phyloP scores from a whole-genome alignment of 805 yeast species.

The Myxozyma udenii region DNA sequence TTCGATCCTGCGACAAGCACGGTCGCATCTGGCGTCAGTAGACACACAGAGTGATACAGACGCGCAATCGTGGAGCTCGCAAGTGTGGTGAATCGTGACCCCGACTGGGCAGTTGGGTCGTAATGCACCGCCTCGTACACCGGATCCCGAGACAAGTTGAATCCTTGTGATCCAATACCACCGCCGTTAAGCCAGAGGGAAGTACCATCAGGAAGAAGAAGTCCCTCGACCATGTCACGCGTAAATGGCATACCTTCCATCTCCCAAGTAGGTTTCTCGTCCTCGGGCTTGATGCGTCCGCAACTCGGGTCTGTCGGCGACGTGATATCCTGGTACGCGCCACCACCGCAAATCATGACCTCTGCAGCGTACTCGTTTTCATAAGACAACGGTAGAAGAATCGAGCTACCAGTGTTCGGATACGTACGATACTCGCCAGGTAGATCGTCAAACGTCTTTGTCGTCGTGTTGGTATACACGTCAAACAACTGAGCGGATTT shows the following conservation, averaged over 20 bases:
- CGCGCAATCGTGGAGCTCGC: slow-evolving; percentile 26
- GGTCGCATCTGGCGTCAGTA: slow-evolving; percentile 24
- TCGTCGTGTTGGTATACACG: slow-evolving; percentile 16
- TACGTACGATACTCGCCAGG: slow-evolving; percentile 26
- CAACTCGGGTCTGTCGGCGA: slow-evolving; percentile 28
- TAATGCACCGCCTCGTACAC: slow-evolving; percentile 19
- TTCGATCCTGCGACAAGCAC: slow-evolving; percentile 25
- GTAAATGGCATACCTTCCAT: slow-evolving; percentile 23
- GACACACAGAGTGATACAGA: slow-evolving; percentile 21
- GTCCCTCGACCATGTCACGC: slow-evolving; percentile 25
- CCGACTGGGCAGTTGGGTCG: slow-evolving; percentile 8
- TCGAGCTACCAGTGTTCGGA: slow-evolving; percentile 27
- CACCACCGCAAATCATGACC: slow-evolving; percentile 26
- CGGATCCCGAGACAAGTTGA: slow-evolving; percentile 21
- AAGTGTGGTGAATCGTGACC: slow-evolving; percentile 14
- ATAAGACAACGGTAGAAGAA: slow-evolving; percentile 14
- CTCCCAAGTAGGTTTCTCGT: slow-evolving; percentile 20
- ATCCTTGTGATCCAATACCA: slow-evolving; percentile 23
- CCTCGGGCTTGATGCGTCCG: slow-evolving; percentile 24
- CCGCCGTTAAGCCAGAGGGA: slow-evolving; percentile 24
- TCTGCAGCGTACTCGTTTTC: slow-evolving; percentile 18
- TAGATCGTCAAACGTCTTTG: slow-evolving; percentile 16
- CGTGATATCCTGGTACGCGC: slow-evolving; percentile 26
- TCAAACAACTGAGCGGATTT: slow-evolving; percentile 19
- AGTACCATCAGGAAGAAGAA: slow-evolving; percentile 24